Base-by-base conservation (phyloP, 768 basidiomycete genomes). In the Melanogaster broomeanus region DNA sequence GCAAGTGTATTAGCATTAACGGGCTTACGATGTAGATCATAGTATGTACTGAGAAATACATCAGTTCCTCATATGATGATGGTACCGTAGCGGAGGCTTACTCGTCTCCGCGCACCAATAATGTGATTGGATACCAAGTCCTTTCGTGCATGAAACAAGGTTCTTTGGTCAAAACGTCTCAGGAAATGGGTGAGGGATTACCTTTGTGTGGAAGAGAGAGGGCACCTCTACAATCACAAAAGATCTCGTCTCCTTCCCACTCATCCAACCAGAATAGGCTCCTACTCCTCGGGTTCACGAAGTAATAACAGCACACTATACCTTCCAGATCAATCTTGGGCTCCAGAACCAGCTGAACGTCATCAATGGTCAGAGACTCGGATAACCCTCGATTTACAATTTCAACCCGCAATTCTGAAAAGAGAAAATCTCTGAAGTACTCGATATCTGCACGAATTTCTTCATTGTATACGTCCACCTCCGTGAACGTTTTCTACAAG, bases 251-350 rank as follows among this genome's bases (percentile, higher is more conserved):
- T 1, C 74, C 70, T 0, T 74, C 61, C 49, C 74, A 78, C 0
- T 69, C 56, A 38, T 84, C 75, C 33, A 84, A 49, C 74, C 80
- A 87, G 54, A 85, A 86, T 10, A 85, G 64, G n/a, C 67, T 61
- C 19, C 78, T 74, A 0, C 66, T 62, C 1, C 57, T 19, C 37
- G 82, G 80, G 54, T 82, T 72, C 24, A 74, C 79, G 49, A 79
- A 81, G 57, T 83, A 84, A 60, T 84, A 84, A 52, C 74, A 54
- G 56, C 68, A 66, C 19, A 62, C 30, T 3, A 63, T 28, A 11
- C 53, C 60, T 0, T 15, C 0, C 0, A 63, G 63, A 0, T 64
- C 63, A 2, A 42, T 9, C 27, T 51, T 64, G 3, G 79, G 63
- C 42, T 82, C 77, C 24, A 85, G 53, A 21, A 82, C 74, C 6